Conservation (phyloP, 352 stramenopile species). For the Phytophthora syringae region DNA sequence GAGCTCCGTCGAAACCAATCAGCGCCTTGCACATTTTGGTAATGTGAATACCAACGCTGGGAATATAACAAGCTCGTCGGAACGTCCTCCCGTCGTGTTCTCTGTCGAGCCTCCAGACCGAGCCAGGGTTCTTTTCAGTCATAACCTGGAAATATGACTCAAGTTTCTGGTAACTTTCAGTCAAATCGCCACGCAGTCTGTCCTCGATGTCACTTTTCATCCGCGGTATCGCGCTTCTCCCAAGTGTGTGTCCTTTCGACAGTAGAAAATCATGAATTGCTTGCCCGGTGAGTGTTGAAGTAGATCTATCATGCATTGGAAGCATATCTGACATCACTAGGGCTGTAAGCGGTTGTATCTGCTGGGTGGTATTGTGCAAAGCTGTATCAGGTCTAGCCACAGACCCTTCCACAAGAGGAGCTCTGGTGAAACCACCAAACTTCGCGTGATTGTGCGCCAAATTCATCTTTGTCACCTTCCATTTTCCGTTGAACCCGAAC, state of each 20-base stretch:
- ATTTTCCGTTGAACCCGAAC: not conserved
- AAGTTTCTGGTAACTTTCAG: not conserved
- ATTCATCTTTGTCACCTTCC: slow-evolving; percentile 11
- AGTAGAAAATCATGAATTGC: slow-evolving; percentile 1
- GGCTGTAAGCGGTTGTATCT: not conserved
- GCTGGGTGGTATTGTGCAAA: slow-evolving; percentile 3
- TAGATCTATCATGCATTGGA: not conserved
- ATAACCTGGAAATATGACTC: no score
- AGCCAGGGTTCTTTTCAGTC: no score
- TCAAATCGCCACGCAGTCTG: not conserved
- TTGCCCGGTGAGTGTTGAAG: not conserved
- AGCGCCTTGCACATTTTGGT: not conserved
- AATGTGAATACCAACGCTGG: slow-evolving; percentile 6
- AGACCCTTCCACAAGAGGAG: not conserved
- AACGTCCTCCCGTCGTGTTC: not conserved
- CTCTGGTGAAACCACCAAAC: not conserved
- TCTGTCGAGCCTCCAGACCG: no score
- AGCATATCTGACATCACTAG: slow-evolving; percentile 1
- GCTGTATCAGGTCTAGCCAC: not conserved
- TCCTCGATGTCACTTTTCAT: slow-evolving; percentile 2
- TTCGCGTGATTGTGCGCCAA: slow-evolving; percentile 7
- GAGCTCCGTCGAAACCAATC: slow-evolving; percentile 29
- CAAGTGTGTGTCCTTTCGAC: not conserved
- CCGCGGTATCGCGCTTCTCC: not conserved
- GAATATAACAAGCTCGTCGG: not conserved